Percentiles rank a stretch among this genome's conserved stretches.
phyloP scores from a whole-genome alignment of 164 flowering plant species.

The Houttuynia cordata region DNA sequence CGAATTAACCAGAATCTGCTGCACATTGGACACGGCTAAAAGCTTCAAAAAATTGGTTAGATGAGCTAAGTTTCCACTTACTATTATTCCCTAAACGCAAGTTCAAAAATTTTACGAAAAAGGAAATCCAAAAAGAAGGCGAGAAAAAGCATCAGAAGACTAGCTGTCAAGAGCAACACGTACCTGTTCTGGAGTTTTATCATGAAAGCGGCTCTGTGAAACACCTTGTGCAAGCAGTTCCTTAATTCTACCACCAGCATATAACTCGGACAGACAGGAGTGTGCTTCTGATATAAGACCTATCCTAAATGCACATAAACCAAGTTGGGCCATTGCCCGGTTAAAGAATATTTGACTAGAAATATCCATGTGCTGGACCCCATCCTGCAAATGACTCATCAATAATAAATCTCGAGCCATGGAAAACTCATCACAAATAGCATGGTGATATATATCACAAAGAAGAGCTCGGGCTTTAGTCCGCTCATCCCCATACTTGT shows the following conservation, averaged over 20 bases:
- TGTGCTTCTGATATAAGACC: slow-evolving; percentile 66
- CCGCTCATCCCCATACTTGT: slow-evolving; percentile 85
- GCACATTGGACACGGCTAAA: no score
- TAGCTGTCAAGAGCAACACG: background rate
- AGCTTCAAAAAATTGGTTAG: no score
- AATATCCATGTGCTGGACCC: slow-evolving; percentile 74
- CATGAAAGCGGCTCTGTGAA: slow-evolving; percentile 87
- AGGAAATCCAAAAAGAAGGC: background rate
- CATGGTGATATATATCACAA: slow-evolving; percentile 95
- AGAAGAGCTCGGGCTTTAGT: slow-evolving; percentile 97
- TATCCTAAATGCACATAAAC: slow-evolving; percentile 75
- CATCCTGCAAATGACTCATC: slow-evolving; percentile 97
- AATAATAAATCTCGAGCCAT: slow-evolving; percentile 70
- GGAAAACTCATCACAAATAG: slow-evolving; percentile 63
- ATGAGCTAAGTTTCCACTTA: no score
- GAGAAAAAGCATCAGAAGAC: background rate
- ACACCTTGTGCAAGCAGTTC: slow-evolving; percentile 95
- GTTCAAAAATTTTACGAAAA: background rate
- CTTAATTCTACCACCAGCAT: slow-evolving; percentile 89
- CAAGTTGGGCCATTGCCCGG: slow-evolving; percentile 95
- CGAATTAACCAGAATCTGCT: no score
- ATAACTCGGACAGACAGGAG: slow-evolving; percentile 79
- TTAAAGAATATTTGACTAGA: slow-evolving; percentile 84
- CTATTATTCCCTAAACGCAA: no score
- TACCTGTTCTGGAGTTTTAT: slow-evolving; percentile 98